Conservation (phyloP, 1,139 yeast species). For the Candida sp. region DNA sequence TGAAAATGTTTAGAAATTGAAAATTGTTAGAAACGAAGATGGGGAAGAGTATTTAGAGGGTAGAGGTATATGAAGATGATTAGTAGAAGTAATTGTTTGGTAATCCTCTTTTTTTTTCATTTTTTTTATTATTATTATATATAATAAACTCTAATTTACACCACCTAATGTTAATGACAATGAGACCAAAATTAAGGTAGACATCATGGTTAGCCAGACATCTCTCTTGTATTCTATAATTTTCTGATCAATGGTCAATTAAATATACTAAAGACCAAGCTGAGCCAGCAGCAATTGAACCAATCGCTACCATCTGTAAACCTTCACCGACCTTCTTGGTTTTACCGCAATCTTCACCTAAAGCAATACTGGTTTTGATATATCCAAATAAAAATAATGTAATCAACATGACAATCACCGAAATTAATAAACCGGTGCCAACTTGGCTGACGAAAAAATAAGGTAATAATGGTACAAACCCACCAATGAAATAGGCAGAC, state of each 20-base stretch:
- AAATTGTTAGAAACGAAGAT: too few relatives aligned
- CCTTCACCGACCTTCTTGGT: constrained; percentile 73
- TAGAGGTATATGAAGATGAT: too few relatives aligned
- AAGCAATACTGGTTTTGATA: constrained; percentile 77
- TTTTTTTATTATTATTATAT: too few relatives aligned
- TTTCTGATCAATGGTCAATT: constrained; percentile 51
- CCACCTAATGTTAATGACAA: too few relatives aligned
- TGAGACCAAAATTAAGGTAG: too few relatives aligned
- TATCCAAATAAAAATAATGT: constrained; percentile 88
- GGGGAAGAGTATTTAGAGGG: too few relatives aligned
- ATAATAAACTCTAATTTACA: too few relatives aligned
- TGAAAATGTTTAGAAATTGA: too few relatives aligned
- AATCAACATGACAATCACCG: constrained; percentile 78
- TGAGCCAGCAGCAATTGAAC: constrained; percentile 95
- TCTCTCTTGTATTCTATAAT: too few relatives aligned
- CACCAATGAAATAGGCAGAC: constrained; percentile 70
- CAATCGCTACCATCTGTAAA: constrained; percentile 85
- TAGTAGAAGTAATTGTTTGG: too few relatives aligned
- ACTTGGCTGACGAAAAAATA: constrained; percentile 76
- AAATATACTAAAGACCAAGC: constrained; percentile 91
- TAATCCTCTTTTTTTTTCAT: too few relatives aligned
- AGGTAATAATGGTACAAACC: constrained; percentile 77
- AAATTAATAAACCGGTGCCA: constrained; percentile 68
- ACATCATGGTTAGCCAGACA: too few relatives aligned
- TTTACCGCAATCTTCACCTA: constrained; percentile 71